Evolutionary conservation across 2,329 filamentous ascomycete species (phyloP), one percentile per base, ranked within the genome.

Genomic region (Aspergillus sp.): DNA sequence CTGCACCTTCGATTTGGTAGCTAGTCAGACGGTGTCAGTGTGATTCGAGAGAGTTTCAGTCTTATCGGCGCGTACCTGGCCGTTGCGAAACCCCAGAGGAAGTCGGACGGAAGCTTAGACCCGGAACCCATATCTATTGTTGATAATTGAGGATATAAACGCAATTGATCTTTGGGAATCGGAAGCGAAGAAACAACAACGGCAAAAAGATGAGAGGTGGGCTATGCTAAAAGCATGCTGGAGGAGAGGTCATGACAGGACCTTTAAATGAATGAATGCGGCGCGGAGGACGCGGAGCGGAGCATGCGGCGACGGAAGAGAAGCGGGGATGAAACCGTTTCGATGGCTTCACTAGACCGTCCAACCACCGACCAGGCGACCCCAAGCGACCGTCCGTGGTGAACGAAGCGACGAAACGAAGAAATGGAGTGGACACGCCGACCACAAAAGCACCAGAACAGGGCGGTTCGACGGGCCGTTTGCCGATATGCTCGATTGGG

Each of bases 1-100:
- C 78, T 45, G 84, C 85, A 52, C 90, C 90, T 77, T 95, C 90
- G 62, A 95, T 88, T 71, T 95, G 90, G 77, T 94, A 95, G 68
- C 90, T 94, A 32, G n/a, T 20, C 19, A 19, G 30, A 32, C 16
- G 11, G 19, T 35, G n/a, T 53, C 16, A 55, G 49, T 45, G 30
- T 26, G 13, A 11, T 14, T 8, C 1, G 26, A 11, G 7, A 2
- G 11, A 26, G 30, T 20, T 6, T 11, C 22, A 7, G 14, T 10
- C 16, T 30, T 5, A n/a, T 32, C 16, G 22, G n/a, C 13, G 19
- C 4, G 35, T 74, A 88, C 85, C 84, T 79, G 56, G 88, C 88
- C 36, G 88, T 92, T 64, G 88, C 88, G 72, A 90, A 91, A 49
- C 88, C 88, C 88, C 87, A 91, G 55, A 84, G 73, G 71, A 92